Conservation (phyloP, 2,329 filamentous ascomycete species). For the Cladosporium colombiae region DNA sequence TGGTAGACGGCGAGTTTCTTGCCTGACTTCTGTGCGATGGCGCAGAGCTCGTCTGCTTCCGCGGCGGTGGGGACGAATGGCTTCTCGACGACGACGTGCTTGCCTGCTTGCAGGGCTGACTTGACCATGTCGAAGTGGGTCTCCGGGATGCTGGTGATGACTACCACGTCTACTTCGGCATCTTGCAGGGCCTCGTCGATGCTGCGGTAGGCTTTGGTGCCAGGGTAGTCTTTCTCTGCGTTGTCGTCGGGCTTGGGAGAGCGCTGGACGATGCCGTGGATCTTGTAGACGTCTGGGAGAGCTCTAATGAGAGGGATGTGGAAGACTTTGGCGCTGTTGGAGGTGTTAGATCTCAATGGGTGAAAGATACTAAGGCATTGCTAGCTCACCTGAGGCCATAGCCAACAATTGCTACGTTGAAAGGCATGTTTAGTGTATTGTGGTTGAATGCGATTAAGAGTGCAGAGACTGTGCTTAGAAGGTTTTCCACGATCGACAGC, state of each 20-base stretch:
- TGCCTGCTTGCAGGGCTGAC: slow-evolving; percentile 66
- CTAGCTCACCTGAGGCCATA: slow-evolving; percentile 54
- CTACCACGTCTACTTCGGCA: slow-evolving; percentile 65
- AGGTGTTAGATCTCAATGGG: neutral
- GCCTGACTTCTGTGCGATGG: slow-evolving; percentile 40
- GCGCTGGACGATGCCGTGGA: slow-evolving; percentile 76
- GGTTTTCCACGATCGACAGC: neutral
- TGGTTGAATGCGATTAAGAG: neutral
- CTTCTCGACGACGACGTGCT: slow-evolving; percentile 81
- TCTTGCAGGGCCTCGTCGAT: slow-evolving; percentile 66
- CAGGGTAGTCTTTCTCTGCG: slow-evolving; percentile 67
- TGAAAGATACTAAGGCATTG: neutral
- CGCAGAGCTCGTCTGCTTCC: slow-evolving; percentile 64
- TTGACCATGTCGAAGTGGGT: slow-evolving; percentile 69
- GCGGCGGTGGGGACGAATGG: slow-evolving; percentile 73
- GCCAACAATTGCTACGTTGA: slow-evolving; percentile 61
- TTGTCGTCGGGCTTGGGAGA: slow-evolving; percentile 65
- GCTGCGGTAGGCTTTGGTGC: slow-evolving; percentile 64
- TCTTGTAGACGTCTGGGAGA: slow-evolving; percentile 60
- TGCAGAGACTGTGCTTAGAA: neutral
- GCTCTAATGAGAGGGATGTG: slow-evolving; percentile 76
- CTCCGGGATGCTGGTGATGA: slow-evolving; percentile 71
- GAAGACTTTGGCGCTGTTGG: slow-evolving; percentile 67
- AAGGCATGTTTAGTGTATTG: slow-evolving; percentile 28
- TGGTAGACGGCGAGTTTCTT: slow-evolving; percentile 51